Conservation (phyloP, 108 stramenopile genomes). For the Cyclostephanos tholiformis region DNA sequence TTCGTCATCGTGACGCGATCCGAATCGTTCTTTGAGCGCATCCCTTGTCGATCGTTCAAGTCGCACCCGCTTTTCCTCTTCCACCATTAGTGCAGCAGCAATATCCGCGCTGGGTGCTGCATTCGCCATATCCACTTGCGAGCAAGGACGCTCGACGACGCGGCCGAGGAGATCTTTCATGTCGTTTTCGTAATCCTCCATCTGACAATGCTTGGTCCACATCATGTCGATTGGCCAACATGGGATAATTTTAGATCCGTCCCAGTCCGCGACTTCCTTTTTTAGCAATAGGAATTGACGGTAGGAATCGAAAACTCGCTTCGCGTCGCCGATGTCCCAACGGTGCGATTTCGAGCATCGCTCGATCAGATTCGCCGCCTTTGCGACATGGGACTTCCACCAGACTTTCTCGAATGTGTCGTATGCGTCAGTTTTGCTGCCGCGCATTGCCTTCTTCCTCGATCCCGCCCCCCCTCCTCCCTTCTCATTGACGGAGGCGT, state of each 20-base stretch:
- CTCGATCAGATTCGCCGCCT: slow-evolving; percentile 48
- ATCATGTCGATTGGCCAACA: slow-evolving; percentile 65
- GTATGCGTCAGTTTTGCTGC: not conserved
- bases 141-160: slow-evolving; percentile 54
- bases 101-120: slow-evolving; percentile 7
- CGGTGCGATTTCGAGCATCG: slow-evolving; percentile 63
- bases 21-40: slow-evolving; percentile 60
- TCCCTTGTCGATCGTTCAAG: slow-evolving; percentile 51
- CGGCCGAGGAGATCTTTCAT: slow-evolving; percentile 64
- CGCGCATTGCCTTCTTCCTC: not conserved
- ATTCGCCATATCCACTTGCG: slow-evolving; percentile 38
- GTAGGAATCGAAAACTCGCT: slow-evolving; percentile 63
- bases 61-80: not conserved
- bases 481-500: not conserved
- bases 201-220: slow-evolving; percentile 71
- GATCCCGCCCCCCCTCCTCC: not conserved
- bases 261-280: slow-evolving; percentile 70
- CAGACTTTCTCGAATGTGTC: slow-evolving; percentile 4
- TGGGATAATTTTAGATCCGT: slow-evolving; percentile 56
- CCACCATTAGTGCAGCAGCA: slow-evolving; percentile 36
- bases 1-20: slow-evolving; percentile 60
- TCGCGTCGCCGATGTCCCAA: slow-evolving; percentile 56
- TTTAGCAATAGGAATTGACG: slow-evolving; percentile 78
- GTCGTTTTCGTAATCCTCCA: slow-evolving; percentile 65
- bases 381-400: slow-evolving; percentile 17